These are phyloP conservation scores for Auricularia sp. DNA, from an alignment of 768 basidiomycete species.

Conservation along the genomic window DNA sequence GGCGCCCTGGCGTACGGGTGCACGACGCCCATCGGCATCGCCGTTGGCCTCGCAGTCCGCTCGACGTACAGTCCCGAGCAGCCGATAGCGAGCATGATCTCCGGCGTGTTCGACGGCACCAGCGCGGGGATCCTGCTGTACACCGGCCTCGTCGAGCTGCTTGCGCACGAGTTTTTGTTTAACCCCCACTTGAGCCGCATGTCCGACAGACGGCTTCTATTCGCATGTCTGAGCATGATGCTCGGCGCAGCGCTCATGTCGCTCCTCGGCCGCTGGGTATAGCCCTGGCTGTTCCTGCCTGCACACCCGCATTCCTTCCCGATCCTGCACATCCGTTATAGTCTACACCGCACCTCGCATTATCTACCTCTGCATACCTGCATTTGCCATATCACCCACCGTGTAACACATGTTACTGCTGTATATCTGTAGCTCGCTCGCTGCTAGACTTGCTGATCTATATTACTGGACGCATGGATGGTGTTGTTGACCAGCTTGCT, in stretches of 20 bases:
- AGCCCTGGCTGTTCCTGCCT: slow-evolving; percentile 8
- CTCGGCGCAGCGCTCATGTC: slow-evolving; percentile 81
- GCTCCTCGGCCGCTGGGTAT: slow-evolving; percentile 87
- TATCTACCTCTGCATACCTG: not conserved
- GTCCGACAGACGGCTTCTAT: slow-evolving; percentile 51
- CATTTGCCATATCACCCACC: not conserved
- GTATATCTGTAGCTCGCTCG: not conserved
- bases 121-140: slow-evolving; percentile 85
- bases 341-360: not conserved
- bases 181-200: slow-evolving; percentile 75
- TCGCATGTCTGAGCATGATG: slow-evolving; percentile 64
- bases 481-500: not conserved
- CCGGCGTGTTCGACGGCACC: slow-evolving; percentile 74
- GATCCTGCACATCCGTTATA: not conserved
- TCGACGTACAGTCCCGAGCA: slow-evolving; percentile 73
- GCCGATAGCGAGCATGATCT: slow-evolving; percentile 67
- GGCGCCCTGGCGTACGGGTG: slow-evolving; percentile 61
- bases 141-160: slow-evolving; percentile 74
- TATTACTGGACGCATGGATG: not conserved
- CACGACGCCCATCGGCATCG: slow-evolving; percentile 83
- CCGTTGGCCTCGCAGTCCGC: slow-evolving; percentile 67
- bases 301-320: not conserved
- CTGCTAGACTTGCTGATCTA: not conserved
- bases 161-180: slow-evolving; percentile 93
- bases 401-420: not conserved